Evolutionary conservation across 1,284 basidiomycete genomes (phyloP).

Genomic region (Schizophyllum amplum): DNA sequence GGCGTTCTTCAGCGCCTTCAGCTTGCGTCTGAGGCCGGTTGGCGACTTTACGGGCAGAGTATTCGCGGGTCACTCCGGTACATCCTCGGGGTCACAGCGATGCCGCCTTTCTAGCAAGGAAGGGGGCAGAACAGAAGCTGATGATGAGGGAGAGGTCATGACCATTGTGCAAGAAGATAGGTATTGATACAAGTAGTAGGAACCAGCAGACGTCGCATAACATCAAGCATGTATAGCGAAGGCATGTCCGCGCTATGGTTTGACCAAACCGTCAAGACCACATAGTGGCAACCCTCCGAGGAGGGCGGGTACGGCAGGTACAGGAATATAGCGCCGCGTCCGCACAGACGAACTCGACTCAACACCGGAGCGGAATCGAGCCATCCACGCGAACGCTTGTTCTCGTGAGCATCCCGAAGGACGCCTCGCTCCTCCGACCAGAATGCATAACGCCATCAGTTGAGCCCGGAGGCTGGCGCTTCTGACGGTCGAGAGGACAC

Average conservation of each 20-base stretch:
- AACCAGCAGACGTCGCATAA: too few relatives aligned
- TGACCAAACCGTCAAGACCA: conserved; percentile 70
- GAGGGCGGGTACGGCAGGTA: conserved; percentile 51
- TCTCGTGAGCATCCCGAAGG: conserved; percentile 62
- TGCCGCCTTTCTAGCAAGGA: too few relatives aligned
- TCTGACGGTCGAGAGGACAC: neutral
- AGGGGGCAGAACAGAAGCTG: too few relatives aligned
- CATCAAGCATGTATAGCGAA: too few relatives aligned
- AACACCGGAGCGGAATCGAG: conserved; percentile 43
- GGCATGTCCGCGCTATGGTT: conserved; percentile 66
- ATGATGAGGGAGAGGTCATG: too few relatives aligned
- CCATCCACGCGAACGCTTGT: conserved; percentile 28
- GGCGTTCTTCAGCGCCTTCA: too few relatives aligned
- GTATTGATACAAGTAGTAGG: neutral
- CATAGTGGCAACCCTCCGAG: conserved; percentile 44
- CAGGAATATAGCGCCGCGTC: conserved; percentile 67
- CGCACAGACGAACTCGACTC: conserved; percentile 34
- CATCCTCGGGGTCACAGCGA: too few relatives aligned
- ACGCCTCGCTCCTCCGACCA: conserved; percentile 56
- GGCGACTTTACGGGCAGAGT: too few relatives aligned
- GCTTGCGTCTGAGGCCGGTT: too few relatives aligned
- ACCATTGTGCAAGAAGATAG: neutral
- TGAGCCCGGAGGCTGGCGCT: neutral
- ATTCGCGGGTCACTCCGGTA: too few relatives aligned
- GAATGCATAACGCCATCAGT: neutral